Evolutionary conservation across 495 filamentous ascomycete genomes (phyloP).

Genomic region (Hypoxylon subgilvum): DNA sequence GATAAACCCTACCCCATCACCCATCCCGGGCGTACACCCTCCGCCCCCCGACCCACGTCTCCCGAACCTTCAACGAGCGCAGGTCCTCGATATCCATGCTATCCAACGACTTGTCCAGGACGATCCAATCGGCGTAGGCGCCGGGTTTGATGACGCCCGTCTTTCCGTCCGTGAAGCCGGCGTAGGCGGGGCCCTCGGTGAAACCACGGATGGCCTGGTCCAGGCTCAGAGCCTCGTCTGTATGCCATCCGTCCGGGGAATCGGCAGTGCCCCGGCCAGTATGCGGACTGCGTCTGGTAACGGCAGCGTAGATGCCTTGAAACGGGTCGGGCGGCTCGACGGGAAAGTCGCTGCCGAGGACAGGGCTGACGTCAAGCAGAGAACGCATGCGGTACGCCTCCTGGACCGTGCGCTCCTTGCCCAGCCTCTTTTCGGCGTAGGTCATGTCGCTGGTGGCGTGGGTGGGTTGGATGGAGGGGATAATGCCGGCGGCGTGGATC

Average conservation of each 20-base stretch:
- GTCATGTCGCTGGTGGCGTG: conserved; percentile 69
- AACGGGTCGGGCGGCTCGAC: conserved; percentile 67
- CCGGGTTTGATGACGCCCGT: conserved; percentile 60
- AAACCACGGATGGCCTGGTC: conserved; percentile 64
- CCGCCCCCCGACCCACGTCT: conserved; percentile 68
- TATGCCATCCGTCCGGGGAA: conserved; percentile 57
- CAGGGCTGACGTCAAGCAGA: conserved; percentile 50
- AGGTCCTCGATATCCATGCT: conserved; percentile 50
- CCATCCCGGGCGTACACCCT: conserved; percentile 47
- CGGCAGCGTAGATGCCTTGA: conserved; percentile 67
- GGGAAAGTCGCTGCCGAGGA: conserved; percentile 69
- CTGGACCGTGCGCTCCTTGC: conserved; percentile 50
- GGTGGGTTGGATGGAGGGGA: conserved; percentile 71
- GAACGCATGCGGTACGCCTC: conserved; percentile 66
- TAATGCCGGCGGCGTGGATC: conserved; percentile 61
- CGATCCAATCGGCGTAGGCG: conserved; percentile 67
- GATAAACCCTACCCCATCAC: no score
- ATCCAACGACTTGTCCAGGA: conserved; percentile 57
- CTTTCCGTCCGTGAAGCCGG: conserved; percentile 57
- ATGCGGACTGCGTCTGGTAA: conserved; percentile 58
- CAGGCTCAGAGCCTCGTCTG: conserved; percentile 58
- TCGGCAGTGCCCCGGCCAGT: conserved; percentile 55
- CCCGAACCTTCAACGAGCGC: conserved; percentile 56
- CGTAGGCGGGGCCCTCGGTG: conserved; percentile 53
- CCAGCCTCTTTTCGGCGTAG: conserved; percentile 63